These are phyloP conservation scores for Chaetothyriales sp. DNA, from an alignment of 2,329 filamentous ascomycete genomes.

Conservation along the genomic window DNA sequence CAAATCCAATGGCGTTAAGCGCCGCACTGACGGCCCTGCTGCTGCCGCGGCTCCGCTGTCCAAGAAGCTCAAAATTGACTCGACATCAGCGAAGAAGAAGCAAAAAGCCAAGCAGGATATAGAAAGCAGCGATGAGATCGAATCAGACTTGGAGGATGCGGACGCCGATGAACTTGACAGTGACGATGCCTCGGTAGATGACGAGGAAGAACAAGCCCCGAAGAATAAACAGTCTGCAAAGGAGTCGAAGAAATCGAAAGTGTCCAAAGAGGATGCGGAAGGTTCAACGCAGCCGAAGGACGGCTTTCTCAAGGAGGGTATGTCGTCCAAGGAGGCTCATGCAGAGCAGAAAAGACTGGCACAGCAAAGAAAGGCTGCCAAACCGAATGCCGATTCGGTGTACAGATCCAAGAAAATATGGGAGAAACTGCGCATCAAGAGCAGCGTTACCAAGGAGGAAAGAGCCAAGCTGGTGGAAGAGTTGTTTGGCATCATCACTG, in stretches of 20 bases:
- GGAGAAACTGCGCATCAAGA: conserved; percentile 86
- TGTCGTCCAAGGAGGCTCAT: conserved; percentile 70
- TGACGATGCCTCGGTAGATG: neutral
- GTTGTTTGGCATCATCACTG: conserved; percentile 80
- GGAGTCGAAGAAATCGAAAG: neutral
- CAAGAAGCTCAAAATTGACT: neutral
- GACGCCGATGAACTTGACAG: neutral
- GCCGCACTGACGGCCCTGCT: neutral
- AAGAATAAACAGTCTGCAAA: neutral
- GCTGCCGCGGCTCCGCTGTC: neutral
- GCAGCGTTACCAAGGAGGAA: conserved; percentile 80
- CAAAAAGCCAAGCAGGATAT: neutral
- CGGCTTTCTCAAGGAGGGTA: conserved; percentile 28
- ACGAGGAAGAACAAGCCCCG: neutral
- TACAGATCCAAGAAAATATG: conserved; percentile 88
- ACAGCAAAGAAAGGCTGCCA: conserved; percentile 77
- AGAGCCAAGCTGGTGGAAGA: conserved; percentile 74
- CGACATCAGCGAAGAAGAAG: neutral
- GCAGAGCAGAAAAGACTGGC: conserved; percentile 80
- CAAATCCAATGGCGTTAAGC: neutral
- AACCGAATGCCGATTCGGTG: conserved; percentile 82
- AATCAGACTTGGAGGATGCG: neutral
- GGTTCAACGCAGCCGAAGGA: neutral
- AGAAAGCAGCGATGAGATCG: neutral
- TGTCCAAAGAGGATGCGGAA: neutral